phyloP scores from a whole-genome alignment of 2,329 filamentous ascomycete species.

The Fusarium goolgardi region DNA sequence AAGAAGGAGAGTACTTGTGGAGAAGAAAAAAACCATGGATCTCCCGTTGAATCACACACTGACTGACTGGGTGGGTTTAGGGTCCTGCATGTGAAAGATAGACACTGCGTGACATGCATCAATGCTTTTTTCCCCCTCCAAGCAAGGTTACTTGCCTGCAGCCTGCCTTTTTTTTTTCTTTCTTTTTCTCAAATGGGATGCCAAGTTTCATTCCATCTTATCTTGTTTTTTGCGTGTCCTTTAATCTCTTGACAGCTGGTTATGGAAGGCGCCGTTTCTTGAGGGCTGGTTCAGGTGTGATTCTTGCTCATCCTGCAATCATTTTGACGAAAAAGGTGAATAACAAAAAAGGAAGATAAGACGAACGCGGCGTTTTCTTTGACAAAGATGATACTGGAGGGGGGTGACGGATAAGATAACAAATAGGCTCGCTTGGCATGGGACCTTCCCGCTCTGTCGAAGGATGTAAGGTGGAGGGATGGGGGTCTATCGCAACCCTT shows the following conservation, averaged over 20 bases:
- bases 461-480: background rate
- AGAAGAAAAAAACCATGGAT: slow-evolving; percentile 4
- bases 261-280: slow-evolving; percentile 3
- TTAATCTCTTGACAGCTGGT: slow-evolving; percentile 15
- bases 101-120: slow-evolving; percentile 24
- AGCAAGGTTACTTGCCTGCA: background rate
- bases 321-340: background rate
- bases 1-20: background rate
- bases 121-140: background rate
- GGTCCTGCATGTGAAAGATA: slow-evolving; percentile 23
- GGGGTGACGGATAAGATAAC: background rate
- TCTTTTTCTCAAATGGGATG: background rate
- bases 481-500: slow-evolving; percentile 2
- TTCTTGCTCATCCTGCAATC: background rate
- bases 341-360: background rate
- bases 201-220: slow-evolving; percentile 9
- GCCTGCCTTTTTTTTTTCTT: background rate
- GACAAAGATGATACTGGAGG: background rate
- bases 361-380: background rate
- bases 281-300: slow-evolving; percentile 11
- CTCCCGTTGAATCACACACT: slow-evolving; percentile 11
- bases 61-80: slow-evolving; percentile 4
- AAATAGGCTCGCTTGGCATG: background rate
- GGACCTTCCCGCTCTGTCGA: slow-evolving; percentile 3
- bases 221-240: background rate